Conservation (phyloP, 1,284 basidiomycete genomes). For the Trichosporon ovoides region DNA sequence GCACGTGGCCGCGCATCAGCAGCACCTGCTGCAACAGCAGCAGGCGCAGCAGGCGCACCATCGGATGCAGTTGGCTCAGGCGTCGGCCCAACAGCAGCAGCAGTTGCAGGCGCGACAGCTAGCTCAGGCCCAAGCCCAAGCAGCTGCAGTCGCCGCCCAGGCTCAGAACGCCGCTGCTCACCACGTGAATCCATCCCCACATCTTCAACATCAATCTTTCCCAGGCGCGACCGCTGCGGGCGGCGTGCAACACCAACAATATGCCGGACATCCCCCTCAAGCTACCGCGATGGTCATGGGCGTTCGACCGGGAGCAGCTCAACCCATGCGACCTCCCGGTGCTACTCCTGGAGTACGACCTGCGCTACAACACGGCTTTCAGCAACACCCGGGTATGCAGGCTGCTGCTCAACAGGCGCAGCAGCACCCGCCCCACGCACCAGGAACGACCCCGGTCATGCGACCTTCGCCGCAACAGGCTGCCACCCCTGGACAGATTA, state of each 20-base stretch:
- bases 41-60: slow-evolving; percentile 18
- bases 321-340: slow-evolving; percentile 18
- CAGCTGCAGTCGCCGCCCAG: slow-evolving; percentile 5
- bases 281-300: slow-evolving; percentile 16
- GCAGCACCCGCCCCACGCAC: slow-evolving; percentile 18
- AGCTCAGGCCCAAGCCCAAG: slow-evolving; percentile 5
- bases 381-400: slow-evolving; percentile 20
- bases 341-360: slow-evolving; percentile 12
- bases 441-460: slow-evolving; percentile 11
- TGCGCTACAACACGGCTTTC: slow-evolving; percentile 11
- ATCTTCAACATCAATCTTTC: slow-evolving; percentile 39
- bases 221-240: slow-evolving; percentile 22
- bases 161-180: slow-evolving; percentile 6
- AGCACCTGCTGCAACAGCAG: slow-evolving; percentile 21
- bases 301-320: slow-evolving; percentile 11
- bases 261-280: slow-evolving; percentile 20
- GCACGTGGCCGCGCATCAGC: slow-evolving; percentile 22
- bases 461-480: slow-evolving; percentile 8
- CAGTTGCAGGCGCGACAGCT: slow-evolving; percentile 20
- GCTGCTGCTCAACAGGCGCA: slow-evolving; percentile 21
- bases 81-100: slow-evolving; percentile 15
- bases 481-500: neutral
- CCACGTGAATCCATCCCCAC: slow-evolving; percentile 35
- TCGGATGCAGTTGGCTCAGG: neutral
- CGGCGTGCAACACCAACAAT: slow-evolving; percentile 17